A percentile compares a stretch with the other conserved stretches of the same genome.
Conservation (phyloP, 768 basidiomycete species). For the Boletus sp. region DNA sequence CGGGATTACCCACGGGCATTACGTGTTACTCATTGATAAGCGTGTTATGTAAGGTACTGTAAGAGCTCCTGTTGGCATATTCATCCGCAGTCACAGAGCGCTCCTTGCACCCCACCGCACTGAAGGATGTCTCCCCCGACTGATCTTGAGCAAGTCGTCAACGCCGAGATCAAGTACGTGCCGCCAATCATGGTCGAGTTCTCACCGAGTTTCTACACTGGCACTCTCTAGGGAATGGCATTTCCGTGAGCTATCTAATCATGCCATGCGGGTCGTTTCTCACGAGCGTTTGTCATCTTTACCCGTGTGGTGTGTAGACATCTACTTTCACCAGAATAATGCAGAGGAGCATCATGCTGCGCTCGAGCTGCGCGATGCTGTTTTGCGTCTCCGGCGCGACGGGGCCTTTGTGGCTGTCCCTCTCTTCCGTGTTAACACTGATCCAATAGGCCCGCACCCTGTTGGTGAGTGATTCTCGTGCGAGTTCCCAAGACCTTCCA, state of each 20-base stretch:
- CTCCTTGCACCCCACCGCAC: neutral
- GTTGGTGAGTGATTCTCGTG: conserved; percentile 46
- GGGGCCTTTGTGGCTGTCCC: conserved; percentile 82
- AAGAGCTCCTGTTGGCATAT: too few relatives aligned
- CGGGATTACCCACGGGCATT: too few relatives aligned
- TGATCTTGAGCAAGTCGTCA: conserved; percentile 55
- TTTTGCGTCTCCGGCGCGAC: conserved; percentile 64
- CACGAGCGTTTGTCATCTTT: neutral
- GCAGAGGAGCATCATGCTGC: conserved; percentile 59
- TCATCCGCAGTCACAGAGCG: neutral
- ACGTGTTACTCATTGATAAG: too few relatives aligned
- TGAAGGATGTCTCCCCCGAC: conserved; percentile 34
- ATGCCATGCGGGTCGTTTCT: neutral
- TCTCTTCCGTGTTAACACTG: conserved; percentile 64
- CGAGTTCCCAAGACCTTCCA: neutral
- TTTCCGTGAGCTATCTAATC: conserved; percentile 50
- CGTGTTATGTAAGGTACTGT: too few relatives aligned
- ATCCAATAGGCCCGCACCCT: conserved; percentile 73
- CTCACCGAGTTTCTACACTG: neutral
- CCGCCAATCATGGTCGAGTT: neutral
- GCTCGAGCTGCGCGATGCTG: conserved; percentile 64
- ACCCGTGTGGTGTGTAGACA: conserved; percentile 44
- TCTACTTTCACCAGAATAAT: conserved; percentile 75
- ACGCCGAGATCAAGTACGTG: conserved; percentile 61
- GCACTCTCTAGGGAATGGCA: conserved; percentile 62